Conservation (phyloP, 1,284 basidiomycete species). For the Ustilago tritici region DNA sequence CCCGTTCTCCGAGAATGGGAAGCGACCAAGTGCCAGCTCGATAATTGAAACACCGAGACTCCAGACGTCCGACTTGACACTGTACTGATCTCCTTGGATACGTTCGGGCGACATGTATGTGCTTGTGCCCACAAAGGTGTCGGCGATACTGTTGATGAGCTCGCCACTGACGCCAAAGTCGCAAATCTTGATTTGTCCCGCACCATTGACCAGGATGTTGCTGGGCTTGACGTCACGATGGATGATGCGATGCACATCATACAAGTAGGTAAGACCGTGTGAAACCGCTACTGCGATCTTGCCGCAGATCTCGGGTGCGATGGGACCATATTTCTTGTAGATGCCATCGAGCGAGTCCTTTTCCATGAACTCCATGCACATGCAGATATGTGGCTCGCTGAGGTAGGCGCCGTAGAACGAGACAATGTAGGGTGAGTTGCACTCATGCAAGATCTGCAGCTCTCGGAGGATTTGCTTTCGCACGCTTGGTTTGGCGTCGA, state of each 20-base stretch:
- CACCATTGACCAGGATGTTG: constrained; percentile 93
- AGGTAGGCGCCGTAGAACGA: constrained; percentile 97
- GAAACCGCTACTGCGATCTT: constrained; percentile 92
- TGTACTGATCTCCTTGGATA: constrained; percentile 96
- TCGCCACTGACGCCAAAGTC: constrained; percentile 99
- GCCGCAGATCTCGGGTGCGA: constrained; percentile 88
- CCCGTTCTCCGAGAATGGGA: constrained; percentile 77
- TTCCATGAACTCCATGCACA: constrained; percentile 99
- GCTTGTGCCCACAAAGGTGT: constrained; percentile 98
- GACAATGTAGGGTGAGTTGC: constrained; percentile 91
- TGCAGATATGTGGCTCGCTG: constrained; percentile 95
- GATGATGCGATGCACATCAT: constrained; percentile 98
- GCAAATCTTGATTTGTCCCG: constrained; percentile 96
- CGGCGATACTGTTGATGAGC: constrained; percentile 97
- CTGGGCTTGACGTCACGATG: constrained; percentile 99
- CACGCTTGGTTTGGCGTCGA: constrained; percentile 96
- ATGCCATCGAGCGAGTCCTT: constrained; percentile 82
- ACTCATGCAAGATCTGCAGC: constrained; percentile 98
- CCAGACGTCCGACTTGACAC: constrained; percentile 98
- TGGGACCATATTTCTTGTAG: constrained; percentile 90
- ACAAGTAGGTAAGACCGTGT: constrained; percentile 94
- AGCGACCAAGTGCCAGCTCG: constrained; percentile 91
- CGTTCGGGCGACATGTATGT: constrained; percentile 99
- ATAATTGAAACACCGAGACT: constrained; percentile 94
- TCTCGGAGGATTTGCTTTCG: constrained; percentile 97